phyloP scores from a whole-genome alignment of 352 stramenopile species.

The Phytopythium mirpurense region DNA sequence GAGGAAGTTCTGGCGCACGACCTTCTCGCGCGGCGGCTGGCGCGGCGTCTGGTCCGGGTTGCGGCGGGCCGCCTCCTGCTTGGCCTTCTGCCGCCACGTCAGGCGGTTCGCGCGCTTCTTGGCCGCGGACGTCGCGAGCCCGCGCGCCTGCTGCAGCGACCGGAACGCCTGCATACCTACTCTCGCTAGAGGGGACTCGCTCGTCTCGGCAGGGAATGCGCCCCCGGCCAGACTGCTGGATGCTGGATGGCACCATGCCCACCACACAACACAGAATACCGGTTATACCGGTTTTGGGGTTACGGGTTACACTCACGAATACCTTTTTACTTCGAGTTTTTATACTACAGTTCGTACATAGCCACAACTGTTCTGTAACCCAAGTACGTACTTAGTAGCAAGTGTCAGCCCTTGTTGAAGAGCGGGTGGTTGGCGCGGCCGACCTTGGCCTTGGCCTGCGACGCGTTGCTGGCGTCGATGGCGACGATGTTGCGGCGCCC shows the following conservation, averaged over 20 bases:
- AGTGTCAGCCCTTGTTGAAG: slow-evolving; percentile 57
- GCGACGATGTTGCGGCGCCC: slow-evolving; percentile 62
- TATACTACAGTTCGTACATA: too few species aligned
- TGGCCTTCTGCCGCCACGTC: slow-evolving; percentile 70
- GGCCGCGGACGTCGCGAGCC: slow-evolving; percentile 34
- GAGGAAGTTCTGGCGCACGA: slow-evolving; percentile 54
- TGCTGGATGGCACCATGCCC: background rate
- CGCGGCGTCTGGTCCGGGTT: slow-evolving; percentile 28
- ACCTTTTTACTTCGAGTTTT: too few species aligned
- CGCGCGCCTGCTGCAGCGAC: slow-evolving; percentile 29
- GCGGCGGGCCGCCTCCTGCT: slow-evolving; percentile 39
- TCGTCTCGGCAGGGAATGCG: too few species aligned
- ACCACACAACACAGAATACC: too few species aligned
- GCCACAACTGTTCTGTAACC: too few species aligned
- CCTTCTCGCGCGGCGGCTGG: slow-evolving; percentile 42
- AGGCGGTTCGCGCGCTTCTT: slow-evolving; percentile 33
- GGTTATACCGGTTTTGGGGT: too few species aligned
- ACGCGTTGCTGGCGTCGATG: slow-evolving; percentile 16
- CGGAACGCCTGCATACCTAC: slow-evolving; percentile 48
- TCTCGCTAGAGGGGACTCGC: too few species aligned
- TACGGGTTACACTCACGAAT: too few species aligned
- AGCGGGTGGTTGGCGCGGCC: slow-evolving; percentile 69
- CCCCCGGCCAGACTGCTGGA: background rate
- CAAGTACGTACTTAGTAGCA: too few species aligned
- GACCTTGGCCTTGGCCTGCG: slow-evolving; percentile 54